These are phyloP conservation scores for Bryoglossum gracile DNA, from an alignment of 495 filamentous ascomycete species.

Conservation along the genomic window DNA sequence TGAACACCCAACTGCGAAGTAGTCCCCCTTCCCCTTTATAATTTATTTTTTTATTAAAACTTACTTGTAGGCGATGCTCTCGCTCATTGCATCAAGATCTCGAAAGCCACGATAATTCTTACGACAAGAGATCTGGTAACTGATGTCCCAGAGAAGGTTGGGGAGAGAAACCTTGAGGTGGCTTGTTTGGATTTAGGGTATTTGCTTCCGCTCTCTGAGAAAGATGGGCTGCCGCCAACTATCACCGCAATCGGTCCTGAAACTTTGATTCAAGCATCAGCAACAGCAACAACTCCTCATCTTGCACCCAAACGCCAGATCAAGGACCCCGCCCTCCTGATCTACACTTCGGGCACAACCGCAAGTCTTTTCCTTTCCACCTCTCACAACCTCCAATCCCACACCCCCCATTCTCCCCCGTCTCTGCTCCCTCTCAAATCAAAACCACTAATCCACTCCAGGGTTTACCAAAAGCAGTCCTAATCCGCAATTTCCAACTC, in stretches of 20 bases:
- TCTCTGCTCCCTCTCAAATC: too few species aligned
- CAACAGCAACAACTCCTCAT: not conserved
- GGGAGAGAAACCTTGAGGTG: slow-evolving; percentile 23
- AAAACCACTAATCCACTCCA: not conserved
- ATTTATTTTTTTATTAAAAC: not conserved
- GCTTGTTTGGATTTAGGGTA: slow-evolving; percentile 34
- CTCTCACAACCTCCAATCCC: not conserved
- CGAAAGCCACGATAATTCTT: not conserved
- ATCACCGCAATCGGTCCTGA: too few species aligned
- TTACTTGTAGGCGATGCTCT: slow-evolving; percentile 30
- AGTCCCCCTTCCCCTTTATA: not conserved
- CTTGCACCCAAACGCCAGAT: not conserved
- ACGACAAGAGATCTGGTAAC: slow-evolving; percentile 37
- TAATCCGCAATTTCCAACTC: not conserved
- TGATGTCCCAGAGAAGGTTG: slow-evolving; percentile 22
- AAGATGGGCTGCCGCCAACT: too few species aligned
- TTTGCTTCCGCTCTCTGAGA: slow-evolving; percentile 16
- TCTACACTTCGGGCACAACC: not conserved
- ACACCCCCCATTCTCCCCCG: too few species aligned
- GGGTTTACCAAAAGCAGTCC: not conserved
- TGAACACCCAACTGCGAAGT: slow-evolving; percentile 1
- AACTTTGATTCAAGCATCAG: too few species aligned
- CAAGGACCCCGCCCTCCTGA: not conserved
- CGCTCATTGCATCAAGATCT: slow-evolving; percentile 4
- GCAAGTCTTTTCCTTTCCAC: too few species aligned